Base-by-base conservation (phyloP, 805 yeast species). In the Sugiyamaella valdiviana region DNA sequence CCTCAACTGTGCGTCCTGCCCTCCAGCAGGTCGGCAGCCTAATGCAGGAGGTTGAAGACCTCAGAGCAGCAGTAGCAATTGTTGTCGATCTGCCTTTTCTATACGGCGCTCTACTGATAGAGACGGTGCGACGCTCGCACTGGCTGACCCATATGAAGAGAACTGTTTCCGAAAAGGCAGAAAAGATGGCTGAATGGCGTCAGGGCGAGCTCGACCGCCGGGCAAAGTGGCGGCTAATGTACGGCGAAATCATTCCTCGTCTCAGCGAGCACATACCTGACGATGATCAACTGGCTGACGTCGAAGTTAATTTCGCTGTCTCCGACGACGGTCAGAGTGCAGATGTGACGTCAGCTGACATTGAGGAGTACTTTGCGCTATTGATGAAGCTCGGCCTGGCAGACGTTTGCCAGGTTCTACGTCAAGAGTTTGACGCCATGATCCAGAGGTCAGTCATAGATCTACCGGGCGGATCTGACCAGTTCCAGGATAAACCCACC, bases 221-320 rank as follows among this genome's bases (percentile, higher is more conserved):
- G 56, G 67, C 70, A 6, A 72, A 74, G 35, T 88, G 95, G 96
- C 52, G 73, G 3, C 69, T 73, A 45, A 82, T 79, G 46, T 84
- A 84, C 58, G 78, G 84, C 2, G 55, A 26, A 35, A 41, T 36
- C 45, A 36, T 41, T 26, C 36, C 24, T 7, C 45, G 39, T 39
- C 17, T 41, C 32, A 19, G 19, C 19, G 24, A 36, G 10, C 14
- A 16, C 32, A 36, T 32, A n/a, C 41, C 48, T 12, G 39, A 35
- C 10, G 23, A 24, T 10, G 38, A 41, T 39, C 22, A 26, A 4
- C 20, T 39, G 1, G 41, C 57, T n/a, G 55, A 45, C 10, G 52
- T 58, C 15, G 61, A 60, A 26, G 49, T 62, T 16, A 51, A 50
- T 15, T 41, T 50, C 5, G 16, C 42, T 20, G 41, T 44, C 7